Base-by-base conservation (phyloP, 306 rosid genomes). In the Casuarina equisetifolia region DNA sequence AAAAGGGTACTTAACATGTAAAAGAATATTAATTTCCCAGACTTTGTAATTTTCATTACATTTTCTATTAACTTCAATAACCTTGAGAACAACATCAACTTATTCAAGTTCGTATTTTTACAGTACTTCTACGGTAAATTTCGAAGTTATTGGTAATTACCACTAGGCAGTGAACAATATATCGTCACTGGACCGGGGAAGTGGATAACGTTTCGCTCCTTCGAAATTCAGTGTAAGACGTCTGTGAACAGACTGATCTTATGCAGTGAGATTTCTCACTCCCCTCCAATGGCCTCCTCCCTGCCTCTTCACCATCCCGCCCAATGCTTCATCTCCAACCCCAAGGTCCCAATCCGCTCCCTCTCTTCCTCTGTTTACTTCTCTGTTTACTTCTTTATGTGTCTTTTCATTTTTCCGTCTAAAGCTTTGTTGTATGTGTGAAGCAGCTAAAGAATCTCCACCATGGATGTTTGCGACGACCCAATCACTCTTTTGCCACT, bases 281-380 rank as follows among this genome's bases (percentile, higher is more conserved):
- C 46, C 70, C 78, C 83, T 74, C 54, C 40, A 76, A 91, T 92
- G 98, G 90, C 88, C 40, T 79, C 92, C 81, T 85, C 92, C 64
- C 79, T 89, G 50, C 84, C 86, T 66, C 88, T 91, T 68, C 82
- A 83, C 57, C 96, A 89, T 1, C 86, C 88, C 73, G 72, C 84
- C 0, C 89, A 76, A 74, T 72, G 86, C 76, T 75, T 90, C 89
- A 54, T 86, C 84, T 82, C 91, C 73, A 81, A 76, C 49, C 73
- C 91, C 43, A 92, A 86, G 98, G 94, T 90, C 64, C 46, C 79
- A 39, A 40, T 69, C 74, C 70, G 40, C 51, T 19, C 45, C 25
- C 74, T 72, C 49, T 20, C 73, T 54, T 66, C 77, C 69, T 77
- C 73, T 20, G n/a, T n/a, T n/a, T n/a, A n/a, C 51, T 38, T 66